These are phyloP conservation scores for Exserohilum rostratum DNA, from an alignment of 2,329 filamentous ascomycete genomes.

Conservation along the genomic window DNA sequence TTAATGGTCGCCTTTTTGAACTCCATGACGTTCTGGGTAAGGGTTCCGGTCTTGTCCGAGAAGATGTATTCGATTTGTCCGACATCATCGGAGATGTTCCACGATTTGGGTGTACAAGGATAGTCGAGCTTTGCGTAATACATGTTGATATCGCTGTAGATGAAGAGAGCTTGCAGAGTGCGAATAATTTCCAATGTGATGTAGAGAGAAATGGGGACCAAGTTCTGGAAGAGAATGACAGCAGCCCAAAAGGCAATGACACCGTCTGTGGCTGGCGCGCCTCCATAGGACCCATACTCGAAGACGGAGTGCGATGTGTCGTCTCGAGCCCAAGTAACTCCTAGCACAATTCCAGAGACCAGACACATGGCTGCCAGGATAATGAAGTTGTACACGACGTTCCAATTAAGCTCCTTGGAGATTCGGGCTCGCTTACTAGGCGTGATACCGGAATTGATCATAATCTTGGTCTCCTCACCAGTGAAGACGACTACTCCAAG, in stretches of 20 bases:
- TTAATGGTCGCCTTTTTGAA: constrained; percentile 99
- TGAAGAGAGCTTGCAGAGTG: constrained; percentile 92
- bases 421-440: constrained; percentile 92
- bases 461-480: constrained; percentile 96
- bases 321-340: constrained; percentile 76
- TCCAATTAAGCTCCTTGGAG: constrained; percentile 93
- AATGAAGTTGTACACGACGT: constrained; percentile 94
- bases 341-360: constrained; percentile 82
- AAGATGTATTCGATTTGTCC: constrained; percentile 99
- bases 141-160: constrained; percentile 95
- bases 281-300: constrained; percentile 82
- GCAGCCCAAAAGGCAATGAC: constrained; percentile 98
- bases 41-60: constrained; percentile 88
- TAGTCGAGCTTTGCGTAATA: constrained; percentile 95
- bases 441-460: constrained; percentile 96
- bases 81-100: constrained; percentile 98
- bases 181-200: constrained; percentile 96
- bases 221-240: constrained; percentile 94
- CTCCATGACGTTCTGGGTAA: constrained; percentile 96
- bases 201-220: constrained; percentile 97
- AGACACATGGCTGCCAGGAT: constrained; percentile 90
- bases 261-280: constrained; percentile 75
- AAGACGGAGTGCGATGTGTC: constrained; percentile 81
- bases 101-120: constrained; percentile 94
- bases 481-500: constrained; percentile 93